Base-by-base conservation (phyloP, 1,139 yeast species). In the Magnusiomyces ingens region DNA sequence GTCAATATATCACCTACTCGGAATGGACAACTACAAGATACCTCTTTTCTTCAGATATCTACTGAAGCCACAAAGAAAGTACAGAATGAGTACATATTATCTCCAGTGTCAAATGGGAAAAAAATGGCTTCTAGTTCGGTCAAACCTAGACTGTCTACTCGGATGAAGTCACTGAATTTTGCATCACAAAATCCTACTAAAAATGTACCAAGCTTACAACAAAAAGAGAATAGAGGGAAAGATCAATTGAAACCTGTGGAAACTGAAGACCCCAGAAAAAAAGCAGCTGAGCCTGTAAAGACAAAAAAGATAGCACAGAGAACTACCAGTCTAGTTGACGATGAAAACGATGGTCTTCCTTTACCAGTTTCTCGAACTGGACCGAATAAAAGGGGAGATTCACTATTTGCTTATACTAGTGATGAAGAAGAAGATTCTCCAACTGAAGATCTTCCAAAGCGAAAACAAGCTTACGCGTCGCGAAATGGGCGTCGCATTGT, bases 201-300 rank as follows among this genome's bases (percentile, higher is more conserved):
- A 32, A 15, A 36, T 49, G 26, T 36, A 36, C 46, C 12, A 36
- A 8, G 43, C 21, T n/a, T 26, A 45, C 48, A 17, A 22, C 48
- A 55, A 19, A 47, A 46, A 21, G 48, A 52, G 11, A 29, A 38
- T 22, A 44, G 37, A 41, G 51, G 44, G 35, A 22, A 35, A 17
- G 17, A n/a, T 22, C 13, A 43, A 19, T 50, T 52, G 38, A 52
- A 29, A 21, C 29, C 47, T 8, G 49, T 35, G 2, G 45, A 29
- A 51, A 49, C 41, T 18, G 45, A 48, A 22, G 44, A 32, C 29
- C 26, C 19, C 17, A 29, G 12, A 13, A 48, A 47, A 13, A 45
- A 40, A 21, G 35, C 52, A 22, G 41, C 51, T n/a, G 48, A 42
- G 17, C 13, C 40, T n/a, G n/a, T 17, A 15, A 8, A 17, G 49